A percentile compares a stretch with the other conserved stretches of the same genome.
phyloP scores from a whole-genome alignment of 768 basidiomycete species.

The Lentinula detonsa region DNA sequence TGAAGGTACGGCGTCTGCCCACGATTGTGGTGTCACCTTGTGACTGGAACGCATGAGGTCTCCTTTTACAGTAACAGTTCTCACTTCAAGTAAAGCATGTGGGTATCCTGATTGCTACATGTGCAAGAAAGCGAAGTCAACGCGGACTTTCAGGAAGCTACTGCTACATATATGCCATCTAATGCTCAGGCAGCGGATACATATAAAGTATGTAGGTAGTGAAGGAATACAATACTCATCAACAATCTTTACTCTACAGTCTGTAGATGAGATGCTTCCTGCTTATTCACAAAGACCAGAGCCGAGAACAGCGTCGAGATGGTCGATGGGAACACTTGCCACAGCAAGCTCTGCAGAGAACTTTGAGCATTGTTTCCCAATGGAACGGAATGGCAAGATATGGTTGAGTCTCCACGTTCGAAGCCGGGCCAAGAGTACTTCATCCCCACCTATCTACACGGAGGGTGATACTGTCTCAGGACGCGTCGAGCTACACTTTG shows the following conservation, averaged over 20 bases:
- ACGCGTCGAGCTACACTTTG: conserved; percentile 42
- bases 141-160: conserved; percentile 5
- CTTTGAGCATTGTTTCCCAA: conserved; percentile 30
- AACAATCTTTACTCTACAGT: background rate
- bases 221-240: background rate
- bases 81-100: conserved; percentile 3
- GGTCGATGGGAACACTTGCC: conserved; percentile 1
- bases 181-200: background rate
- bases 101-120: conserved; percentile 6
- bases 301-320: background rate
- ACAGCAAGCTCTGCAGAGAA: background rate
- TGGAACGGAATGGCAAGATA: conserved; percentile 38
- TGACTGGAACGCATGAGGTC: conserved; percentile 3
- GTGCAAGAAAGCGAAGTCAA: conserved; percentile 4
- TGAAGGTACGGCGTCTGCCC: background rate
- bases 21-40: background rate
- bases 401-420: conserved; percentile 45
- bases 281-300: conserved; percentile 3
- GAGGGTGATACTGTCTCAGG: conserved; percentile 46
- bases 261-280: conserved; percentile 4
- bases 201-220: background rate
- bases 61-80: background rate
- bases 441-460: conserved; percentile 38
- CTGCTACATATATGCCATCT: background rate
- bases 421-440: conserved; percentile 34